A percentile compares a stretch with the other conserved stretches of the same genome.
phyloP scores from a whole-genome alignment of 768 basidiomycete genomes.

The Omphalotus guepiniiformis region DNA sequence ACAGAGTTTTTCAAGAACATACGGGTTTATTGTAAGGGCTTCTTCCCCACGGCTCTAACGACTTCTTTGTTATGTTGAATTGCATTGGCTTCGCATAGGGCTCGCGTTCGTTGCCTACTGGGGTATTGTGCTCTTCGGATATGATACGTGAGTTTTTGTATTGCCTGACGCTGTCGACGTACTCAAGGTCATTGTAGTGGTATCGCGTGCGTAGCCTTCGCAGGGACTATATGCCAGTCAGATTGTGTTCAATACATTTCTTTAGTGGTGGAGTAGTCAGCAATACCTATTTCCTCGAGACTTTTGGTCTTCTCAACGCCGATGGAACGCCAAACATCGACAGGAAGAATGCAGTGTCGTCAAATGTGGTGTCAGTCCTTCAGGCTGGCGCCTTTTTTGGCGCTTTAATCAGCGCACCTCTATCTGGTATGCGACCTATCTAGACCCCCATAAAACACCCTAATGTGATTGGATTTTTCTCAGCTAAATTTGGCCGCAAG shows the following conservation, averaged over 20 bases:
- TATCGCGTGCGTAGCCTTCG: background rate
- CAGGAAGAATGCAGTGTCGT: constrained; percentile 50
- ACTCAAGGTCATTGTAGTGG: constrained; percentile 42
- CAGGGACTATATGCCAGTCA: background rate
- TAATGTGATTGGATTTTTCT: background rate
- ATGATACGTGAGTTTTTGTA: constrained; percentile 55
- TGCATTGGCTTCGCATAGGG: constrained; percentile 34
- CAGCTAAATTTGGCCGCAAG: constrained; percentile 64
- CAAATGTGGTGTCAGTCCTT: constrained; percentile 82
- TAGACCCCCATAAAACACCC: background rate
- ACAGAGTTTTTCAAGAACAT: constrained; percentile 59
- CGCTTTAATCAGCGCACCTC: constrained; percentile 65
- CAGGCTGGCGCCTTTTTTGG: constrained; percentile 90
- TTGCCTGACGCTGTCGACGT: constrained; percentile 44
- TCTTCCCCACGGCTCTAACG: background rate
- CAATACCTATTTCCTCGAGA: constrained; percentile 51
- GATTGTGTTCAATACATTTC: background rate
- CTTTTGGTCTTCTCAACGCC: constrained; percentile 47
- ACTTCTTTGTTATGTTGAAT: background rate
- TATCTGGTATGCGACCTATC: constrained; percentile 47
- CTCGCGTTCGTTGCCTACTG: constrained; percentile 71
- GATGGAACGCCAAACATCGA: constrained; percentile 36
- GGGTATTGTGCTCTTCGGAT: constrained; percentile 82
- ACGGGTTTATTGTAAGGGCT: constrained; percentile 57
- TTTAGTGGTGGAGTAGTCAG: constrained; percentile 54